A percentile compares a stretch with the other conserved stretches of the same genome.
These are phyloP conservation scores for Aspergillus piperis DNA, from an alignment of 2,329 filamentous ascomycete genomes.

Conservation along the genomic window DNA sequence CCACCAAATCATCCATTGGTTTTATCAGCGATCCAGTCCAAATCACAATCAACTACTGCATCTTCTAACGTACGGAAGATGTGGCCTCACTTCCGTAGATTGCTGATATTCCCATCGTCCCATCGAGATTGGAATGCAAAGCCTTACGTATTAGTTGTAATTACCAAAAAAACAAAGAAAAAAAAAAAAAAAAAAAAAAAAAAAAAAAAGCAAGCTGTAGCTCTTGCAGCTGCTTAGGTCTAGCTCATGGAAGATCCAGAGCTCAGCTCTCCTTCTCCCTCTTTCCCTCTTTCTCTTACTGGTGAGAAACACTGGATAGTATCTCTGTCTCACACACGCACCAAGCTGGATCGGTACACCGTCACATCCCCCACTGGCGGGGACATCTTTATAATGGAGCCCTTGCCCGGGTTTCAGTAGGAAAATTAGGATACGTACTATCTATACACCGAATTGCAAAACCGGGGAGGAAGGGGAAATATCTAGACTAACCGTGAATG, in stretches of 20 bases:
- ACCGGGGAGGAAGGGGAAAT: background rate
- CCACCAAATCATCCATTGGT: background rate
- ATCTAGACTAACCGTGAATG: background rate
- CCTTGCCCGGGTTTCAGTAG: no score
- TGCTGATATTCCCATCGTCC: background rate
- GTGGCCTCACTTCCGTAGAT: background rate
- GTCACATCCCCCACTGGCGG: no score
- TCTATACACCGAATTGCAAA: no score
- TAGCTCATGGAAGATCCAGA: background rate
- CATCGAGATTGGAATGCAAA: background rate
- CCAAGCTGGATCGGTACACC: no score
- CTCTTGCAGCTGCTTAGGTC: background rate
- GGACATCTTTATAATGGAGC: no score
- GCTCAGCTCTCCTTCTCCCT: background rate
- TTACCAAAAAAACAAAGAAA: no score
- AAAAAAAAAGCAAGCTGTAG: background rate
- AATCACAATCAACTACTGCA: background rate
- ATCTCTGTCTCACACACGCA: background rate
- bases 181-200: no score
- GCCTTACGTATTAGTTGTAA: no score
- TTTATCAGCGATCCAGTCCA: background rate
- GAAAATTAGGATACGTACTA: no score
- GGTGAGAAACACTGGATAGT: no score
- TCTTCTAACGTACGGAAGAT: background rate
- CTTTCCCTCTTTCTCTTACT: background rate